Conservation (phyloP, 208 protist species). For the Wallacemonas sp. region DNA sequence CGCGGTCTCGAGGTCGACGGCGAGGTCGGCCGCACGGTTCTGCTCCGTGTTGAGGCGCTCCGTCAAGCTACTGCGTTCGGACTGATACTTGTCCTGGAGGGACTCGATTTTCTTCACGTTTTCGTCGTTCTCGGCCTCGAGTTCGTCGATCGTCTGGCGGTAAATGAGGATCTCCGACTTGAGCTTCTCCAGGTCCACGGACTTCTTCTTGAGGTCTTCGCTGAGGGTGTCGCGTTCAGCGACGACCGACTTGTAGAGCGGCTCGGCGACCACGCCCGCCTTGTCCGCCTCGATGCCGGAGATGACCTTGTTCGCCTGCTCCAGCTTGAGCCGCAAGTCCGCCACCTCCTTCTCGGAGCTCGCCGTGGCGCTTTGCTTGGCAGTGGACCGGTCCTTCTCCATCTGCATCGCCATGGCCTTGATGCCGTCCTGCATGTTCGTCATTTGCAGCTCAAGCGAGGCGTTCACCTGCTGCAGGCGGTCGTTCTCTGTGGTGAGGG, state of each 20-base stretch:
- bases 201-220: constrained; percentile 52
- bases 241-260: constrained; percentile 57
- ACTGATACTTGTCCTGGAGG: constrained; percentile 62
- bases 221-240: constrained; percentile 46
- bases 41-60: constrained; percentile 58
- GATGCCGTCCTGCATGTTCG: constrained; percentile 85
- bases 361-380: constrained; percentile 41
- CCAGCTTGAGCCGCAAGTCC: constrained; percentile 42
- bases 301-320: constrained; percentile 40
- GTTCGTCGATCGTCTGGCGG: constrained; percentile 76
- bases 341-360: constrained; percentile 52
- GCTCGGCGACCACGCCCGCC: constrained; percentile 64
- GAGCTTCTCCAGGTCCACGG: constrained; percentile 71
- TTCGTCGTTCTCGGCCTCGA: constrained; percentile 85
- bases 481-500: constrained; percentile 57
- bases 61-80: constrained; percentile 37
- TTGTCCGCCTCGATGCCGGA: constrained; percentile 26
- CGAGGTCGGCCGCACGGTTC: constrained; percentile 41
- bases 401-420: constrained; percentile 82
- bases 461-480: constrained; percentile 61
- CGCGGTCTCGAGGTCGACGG: constrained; percentile 18
- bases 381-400: constrained; percentile 55
- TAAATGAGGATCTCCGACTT: constrained; percentile 90
- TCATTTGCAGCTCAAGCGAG: constrained; percentile 80
- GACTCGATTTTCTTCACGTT: constrained; percentile 80